Evolutionary conservation across 148 eudicot genomes (phyloP).

Genomic region (Rhododendron henanense): DNA sequence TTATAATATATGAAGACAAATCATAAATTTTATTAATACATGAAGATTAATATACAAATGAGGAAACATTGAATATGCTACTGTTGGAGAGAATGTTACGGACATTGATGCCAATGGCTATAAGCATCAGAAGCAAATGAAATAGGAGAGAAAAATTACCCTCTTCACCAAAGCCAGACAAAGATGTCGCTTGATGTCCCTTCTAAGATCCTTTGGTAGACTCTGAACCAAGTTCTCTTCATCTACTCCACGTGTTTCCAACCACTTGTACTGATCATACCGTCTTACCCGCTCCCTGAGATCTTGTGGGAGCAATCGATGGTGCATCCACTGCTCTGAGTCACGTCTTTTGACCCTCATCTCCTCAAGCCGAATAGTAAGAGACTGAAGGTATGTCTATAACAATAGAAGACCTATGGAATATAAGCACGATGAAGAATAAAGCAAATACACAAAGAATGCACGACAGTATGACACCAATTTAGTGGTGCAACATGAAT

Average conservation of each 20-base stretch:
- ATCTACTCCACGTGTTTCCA: slow-evolving; percentile 91
- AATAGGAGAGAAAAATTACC: slow-evolving; percentile 32
- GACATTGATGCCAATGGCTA: background rate
- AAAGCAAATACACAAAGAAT: background rate
- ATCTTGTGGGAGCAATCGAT: slow-evolving; percentile 77
- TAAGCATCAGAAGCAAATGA: background rate
- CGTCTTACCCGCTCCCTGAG: slow-evolving; percentile 87
- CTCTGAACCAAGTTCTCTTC: slow-evolving; percentile 76
- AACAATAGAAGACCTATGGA: slow-evolving; percentile 5
- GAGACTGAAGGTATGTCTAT: slow-evolving; percentile 92
- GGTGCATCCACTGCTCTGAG: slow-evolving; percentile 98
- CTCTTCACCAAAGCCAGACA: slow-evolving; percentile 84
- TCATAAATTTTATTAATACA: background rate
- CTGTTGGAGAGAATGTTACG: background rate
- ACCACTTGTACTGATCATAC: slow-evolving; percentile 91
- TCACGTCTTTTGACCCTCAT: slow-evolving; percentile 97
- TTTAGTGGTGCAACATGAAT: background rate
- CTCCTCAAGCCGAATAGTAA: slow-evolving; percentile 86
- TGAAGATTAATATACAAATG: background rate
- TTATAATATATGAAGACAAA: background rate
- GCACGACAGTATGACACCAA: background rate
- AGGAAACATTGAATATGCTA: background rate
- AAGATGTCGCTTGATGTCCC: slow-evolving; percentile 91
- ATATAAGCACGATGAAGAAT: slow-evolving; percentile 4
- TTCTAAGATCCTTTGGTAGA: slow-evolving; percentile 80